Base-by-base conservation (phyloP, 805 yeast species). In the Ogataea methanolica region DNA sequence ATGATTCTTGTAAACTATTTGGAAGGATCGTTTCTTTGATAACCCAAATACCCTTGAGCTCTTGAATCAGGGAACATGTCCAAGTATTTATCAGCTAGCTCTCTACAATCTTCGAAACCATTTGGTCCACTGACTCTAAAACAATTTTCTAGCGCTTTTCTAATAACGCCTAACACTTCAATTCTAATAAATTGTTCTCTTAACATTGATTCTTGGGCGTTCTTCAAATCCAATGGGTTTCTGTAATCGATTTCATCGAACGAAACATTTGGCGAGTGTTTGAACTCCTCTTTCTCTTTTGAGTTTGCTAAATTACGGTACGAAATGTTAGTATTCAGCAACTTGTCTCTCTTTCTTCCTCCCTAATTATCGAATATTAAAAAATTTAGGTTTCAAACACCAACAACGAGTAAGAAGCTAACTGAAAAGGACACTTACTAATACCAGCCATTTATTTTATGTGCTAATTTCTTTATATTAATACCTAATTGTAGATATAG, bases 1-100 rank as follows among this genome's bases (percentile, higher is more conserved):
- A 26, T 3, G 12, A 6, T 5, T 26, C 2, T 9, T 6, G 31
- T 15, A 21, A 22, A 16, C 64, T 71, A 85, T 71, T 86, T 85
- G 35, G 87, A 73, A 40, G 92, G 94, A 63, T 87, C 96, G 69
- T 87, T 87, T 77, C 88, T 84, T 72, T 88, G 95, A 71, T 87
- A 86, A n/a, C 89, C 92, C 62, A 82, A 71, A 69, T 76, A 86
- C 39, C 96, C 96, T 56, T 79, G 76, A 50, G 84, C 75, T 56
- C 81, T 78, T 56, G 84, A 78, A 43, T 75, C 68, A 47, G 88
- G 91, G 48, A 87, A 72, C 86, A 88, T 74, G 58, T 83, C 86
- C 72, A 88, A 70, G 66, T 88, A 87, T 70, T 73, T 80, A 69
- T 85, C 83, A 31, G 90, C 85, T 58, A 88, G 72, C 41, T 86